Evolutionary conservation across 306 rosid genomes (phyloP), one percentile per base, ranked within the genome.

Genomic region (Medicago ruthenica): DNA sequence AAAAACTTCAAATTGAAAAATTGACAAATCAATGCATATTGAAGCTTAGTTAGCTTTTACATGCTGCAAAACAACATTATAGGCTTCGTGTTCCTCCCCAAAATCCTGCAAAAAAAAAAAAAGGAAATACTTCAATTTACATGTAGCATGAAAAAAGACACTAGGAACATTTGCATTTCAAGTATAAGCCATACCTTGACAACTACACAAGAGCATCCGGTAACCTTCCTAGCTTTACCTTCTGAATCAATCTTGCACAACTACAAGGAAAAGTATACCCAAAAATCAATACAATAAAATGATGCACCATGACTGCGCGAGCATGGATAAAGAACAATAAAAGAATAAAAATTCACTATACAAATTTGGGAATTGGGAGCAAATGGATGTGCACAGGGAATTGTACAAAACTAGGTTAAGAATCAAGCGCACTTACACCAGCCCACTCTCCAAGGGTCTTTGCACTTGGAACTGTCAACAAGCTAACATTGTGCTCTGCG

Each of bases 391-490:
- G 7, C 22, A 8, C 39, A 0, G 12, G 9, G 9, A 62, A 62
- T 6, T 62, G 67, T 44, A n/a, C 12, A 14, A 39, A 65, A 65
- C 31, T 40, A 62, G 45, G 68, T 62, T 63, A 15, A 63, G 22
- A 8, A 1, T 63, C 4, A 40, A 65, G 10, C 16, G 10, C 27
- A 40, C 71, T 66, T 41, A 66, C 71, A 66, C 71, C 71, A 66
- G 71, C 71, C 71, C 71, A 66, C 20, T 66, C 71, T 11, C 71
- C 71, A 3, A 66, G 71, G 17, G 71, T 66, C 53, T 66, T 66
- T 5, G 71, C 53, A 66, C 6, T 66, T 40, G 71, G 71, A 41
- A 66, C 71, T 10, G 71, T 66, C 71, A 66, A 66, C 36, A 41
- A 5, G 34, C 71, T 66, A 66, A 66, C 71, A 66, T 66, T 65